Evolutionary conservation across 1,284 basidiomycete genomes (phyloP).

Genomic region (Wallemia hederae): DNA sequence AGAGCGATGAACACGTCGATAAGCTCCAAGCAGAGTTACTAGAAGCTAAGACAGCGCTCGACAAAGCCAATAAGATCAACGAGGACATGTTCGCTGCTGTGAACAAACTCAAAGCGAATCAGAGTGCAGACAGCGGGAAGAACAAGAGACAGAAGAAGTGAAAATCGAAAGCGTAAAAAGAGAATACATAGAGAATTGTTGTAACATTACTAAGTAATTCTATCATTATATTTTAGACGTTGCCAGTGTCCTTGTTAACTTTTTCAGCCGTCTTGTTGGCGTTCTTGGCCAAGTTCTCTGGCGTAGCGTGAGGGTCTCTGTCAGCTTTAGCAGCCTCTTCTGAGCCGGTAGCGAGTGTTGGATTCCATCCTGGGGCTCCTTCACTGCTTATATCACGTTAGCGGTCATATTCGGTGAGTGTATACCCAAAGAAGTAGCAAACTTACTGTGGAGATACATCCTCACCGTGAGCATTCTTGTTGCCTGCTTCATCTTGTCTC

Average conservation of each 20-base stretch:
- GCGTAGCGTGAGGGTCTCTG: background rate
- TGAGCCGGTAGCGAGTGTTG: background rate
- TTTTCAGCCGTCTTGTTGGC: background rate
- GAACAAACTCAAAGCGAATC: background rate
- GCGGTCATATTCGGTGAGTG: background rate
- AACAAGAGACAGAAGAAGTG: background rate
- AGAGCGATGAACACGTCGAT: constrained; percentile 23
- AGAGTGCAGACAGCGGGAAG: background rate
- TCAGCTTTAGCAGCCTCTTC: background rate
- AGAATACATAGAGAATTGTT: background rate
- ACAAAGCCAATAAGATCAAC: constrained; percentile 52
- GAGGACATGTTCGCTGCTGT: constrained; percentile 33
- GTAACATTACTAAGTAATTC: background rate
- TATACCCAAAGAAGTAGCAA: background rate
- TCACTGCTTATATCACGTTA: background rate
- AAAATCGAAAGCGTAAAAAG: no score
- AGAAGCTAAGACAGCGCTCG: constrained; percentile 32
- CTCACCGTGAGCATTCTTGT: background rate
- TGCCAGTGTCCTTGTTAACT: background rate
- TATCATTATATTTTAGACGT: background rate
- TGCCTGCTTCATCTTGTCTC: background rate
- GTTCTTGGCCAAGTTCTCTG: background rate
- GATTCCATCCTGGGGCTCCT: background rate
- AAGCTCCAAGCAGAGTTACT: constrained; percentile 42
- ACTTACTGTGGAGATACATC: background rate